Conservation (phyloP, 2,329 filamentous ascomycete genomes). For the Neonectria faginata region DNA sequence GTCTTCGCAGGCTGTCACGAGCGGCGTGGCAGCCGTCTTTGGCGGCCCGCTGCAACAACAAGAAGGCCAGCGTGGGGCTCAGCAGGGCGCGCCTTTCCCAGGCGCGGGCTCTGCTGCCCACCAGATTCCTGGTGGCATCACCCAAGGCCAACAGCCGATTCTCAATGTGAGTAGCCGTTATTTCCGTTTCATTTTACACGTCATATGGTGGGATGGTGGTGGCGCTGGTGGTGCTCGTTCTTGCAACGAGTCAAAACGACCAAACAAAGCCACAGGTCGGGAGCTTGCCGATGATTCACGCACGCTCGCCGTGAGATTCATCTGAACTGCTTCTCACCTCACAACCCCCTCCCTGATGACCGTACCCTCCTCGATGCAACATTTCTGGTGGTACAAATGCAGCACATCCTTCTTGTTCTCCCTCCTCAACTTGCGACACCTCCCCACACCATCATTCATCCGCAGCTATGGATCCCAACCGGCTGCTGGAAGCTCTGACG, state of each 20-base stretch:
- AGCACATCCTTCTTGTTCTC: constrained; percentile 13
- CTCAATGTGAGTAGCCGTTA: constrained; percentile 61
- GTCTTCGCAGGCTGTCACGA: constrained; percentile 68
- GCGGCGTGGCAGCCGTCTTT: constrained; percentile 73
- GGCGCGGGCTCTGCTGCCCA: constrained; percentile 56
- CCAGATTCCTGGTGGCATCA: constrained; percentile 54
- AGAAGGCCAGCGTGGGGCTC: constrained; percentile 67
- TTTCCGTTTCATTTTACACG: constrained; percentile 17
- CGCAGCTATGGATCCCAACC: constrained; percentile 25
- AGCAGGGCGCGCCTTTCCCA: constrained; percentile 59
- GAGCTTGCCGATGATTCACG: constrained; percentile 30
- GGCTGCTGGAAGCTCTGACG: constrained; percentile 23
- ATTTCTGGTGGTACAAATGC: constrained; percentile 14
- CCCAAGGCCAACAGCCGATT: constrained; percentile 58
- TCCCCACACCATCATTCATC: not conserved
- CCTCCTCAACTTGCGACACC: not conserved
- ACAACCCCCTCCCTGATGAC: constrained; percentile 10
- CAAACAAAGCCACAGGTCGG: constrained; percentile 29
- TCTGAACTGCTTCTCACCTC: constrained; percentile 11
- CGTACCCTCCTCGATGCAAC: not conserved
- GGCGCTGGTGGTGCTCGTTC: constrained; percentile 22
- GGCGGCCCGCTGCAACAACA: constrained; percentile 77
- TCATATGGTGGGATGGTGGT: not conserved
- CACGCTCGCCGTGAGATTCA: constrained; percentile 14
- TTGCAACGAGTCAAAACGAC: constrained; percentile 22